Conservation (phyloP, 2,329 filamentous ascomycete species). For the Aureobasidium sp. region DNA sequence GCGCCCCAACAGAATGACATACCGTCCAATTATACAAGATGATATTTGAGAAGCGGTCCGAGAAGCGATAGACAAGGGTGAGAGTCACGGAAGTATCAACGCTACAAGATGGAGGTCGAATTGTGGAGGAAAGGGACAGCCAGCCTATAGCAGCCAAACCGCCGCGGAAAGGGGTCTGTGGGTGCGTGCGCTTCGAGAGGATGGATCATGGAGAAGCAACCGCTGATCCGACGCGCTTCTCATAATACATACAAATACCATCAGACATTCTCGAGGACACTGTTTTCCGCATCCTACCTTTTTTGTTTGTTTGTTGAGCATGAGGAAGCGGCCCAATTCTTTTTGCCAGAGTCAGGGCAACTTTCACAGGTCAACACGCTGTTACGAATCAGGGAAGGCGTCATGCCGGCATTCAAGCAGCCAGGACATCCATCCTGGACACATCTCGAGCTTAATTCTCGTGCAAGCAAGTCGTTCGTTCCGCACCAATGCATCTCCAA, state of each 20-base stretch:
- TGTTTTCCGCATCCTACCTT: neutral
- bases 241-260: neutral
- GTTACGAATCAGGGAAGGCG: conserved; percentile 1
- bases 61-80: conserved; percentile 12
- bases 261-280: neutral
- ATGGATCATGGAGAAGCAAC: conserved; percentile 3
- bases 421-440: conserved; percentile 5
- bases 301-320: neutral
- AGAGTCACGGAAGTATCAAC: neutral
- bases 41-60: neutral
- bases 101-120: conserved; percentile 9
- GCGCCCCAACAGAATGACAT: neutral
- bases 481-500: neutral
- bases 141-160: neutral
- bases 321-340: neutral
- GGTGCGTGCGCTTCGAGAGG: neutral
- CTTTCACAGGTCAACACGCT: neutral
- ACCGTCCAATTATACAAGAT: neutral
- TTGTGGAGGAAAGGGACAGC: conserved; percentile 13
- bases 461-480: neutral
- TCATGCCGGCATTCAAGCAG: conserved; percentile 3
- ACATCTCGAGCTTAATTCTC: neutral
- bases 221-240: neutral
- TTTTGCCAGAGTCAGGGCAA: neutral
- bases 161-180: conserved; percentile 14